Conservation (phyloP, 2,329 filamentous ascomycete species). For the Colletotrichum graminicola region DNA sequence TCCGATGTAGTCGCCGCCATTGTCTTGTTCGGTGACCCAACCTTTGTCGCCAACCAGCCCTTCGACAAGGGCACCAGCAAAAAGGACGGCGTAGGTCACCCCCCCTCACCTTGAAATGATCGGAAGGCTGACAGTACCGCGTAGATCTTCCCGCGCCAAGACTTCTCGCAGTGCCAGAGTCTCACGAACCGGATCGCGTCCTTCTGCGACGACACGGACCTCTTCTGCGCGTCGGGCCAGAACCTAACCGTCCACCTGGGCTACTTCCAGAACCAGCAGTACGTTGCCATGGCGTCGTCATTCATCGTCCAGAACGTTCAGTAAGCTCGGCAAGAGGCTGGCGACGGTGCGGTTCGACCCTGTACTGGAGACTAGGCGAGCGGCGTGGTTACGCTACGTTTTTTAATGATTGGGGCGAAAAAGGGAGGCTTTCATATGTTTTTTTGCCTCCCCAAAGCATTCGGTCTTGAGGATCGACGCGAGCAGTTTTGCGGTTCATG, state of each 20-base stretch:
- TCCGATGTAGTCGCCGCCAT: conserved; percentile 53
- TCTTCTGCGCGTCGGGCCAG: conserved; percentile 38
- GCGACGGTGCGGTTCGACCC: background rate
- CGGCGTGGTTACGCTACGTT: background rate
- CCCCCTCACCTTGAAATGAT: accelerated
- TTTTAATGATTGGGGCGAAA: background rate
- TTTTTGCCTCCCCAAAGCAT: conserved; percentile 19
- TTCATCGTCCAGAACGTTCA: conserved; percentile 25
- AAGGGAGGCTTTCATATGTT: too few relatives aligned
- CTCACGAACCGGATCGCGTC: conserved; percentile 16
- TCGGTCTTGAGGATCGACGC: conserved; percentile 33
- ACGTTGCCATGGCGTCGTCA: conserved; percentile 10
- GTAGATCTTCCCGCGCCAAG: conserved; percentile 36
- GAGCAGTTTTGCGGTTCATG: conserved; percentile 16
- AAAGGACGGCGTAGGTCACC: conserved; percentile 53
- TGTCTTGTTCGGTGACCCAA: conserved; percentile 57
- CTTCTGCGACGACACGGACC: conserved; percentile 35
- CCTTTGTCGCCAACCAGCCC: conserved; percentile 51
- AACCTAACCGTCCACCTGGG: conserved; percentile 34
- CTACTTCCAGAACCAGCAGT: conserved; percentile 36
- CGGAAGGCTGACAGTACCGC: background rate
- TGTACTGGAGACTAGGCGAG: conserved; percentile 28
- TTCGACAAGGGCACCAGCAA: conserved; percentile 54
- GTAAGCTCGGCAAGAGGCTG: background rate
- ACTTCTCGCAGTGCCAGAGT: conserved; percentile 20